Percentiles rank a stretch among this genome's conserved stretches.
These are phyloP conservation scores for Kodamaea anthophila DNA, from an alignment of 1,139 yeast genomes.

Conservation along the genomic window DNA sequence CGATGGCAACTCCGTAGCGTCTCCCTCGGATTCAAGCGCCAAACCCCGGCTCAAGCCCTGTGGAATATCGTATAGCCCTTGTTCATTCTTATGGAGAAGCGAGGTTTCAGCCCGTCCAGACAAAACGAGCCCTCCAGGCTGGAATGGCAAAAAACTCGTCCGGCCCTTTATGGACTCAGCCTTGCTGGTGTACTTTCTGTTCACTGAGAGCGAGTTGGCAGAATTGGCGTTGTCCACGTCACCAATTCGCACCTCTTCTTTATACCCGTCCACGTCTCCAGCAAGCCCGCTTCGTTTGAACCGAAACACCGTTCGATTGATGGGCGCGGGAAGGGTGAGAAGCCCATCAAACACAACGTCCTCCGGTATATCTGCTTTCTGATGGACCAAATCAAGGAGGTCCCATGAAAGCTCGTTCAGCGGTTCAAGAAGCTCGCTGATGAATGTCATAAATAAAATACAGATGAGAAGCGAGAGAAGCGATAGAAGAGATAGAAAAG, in stretches of 20 bases:
- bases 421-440: constrained; percentile 37
- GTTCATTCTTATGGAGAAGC: constrained; percentile 57
- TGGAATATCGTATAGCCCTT: constrained; percentile 77
- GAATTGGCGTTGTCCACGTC: constrained; percentile 52
- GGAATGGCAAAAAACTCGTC: constrained; percentile 77
- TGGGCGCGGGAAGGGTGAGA: constrained; percentile 44
- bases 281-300: constrained; percentile 69
- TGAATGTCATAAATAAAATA: constrained; percentile 2
- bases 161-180: constrained; percentile 62
- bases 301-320: constrained; percentile 51
- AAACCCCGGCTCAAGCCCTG: constrained; percentile 80
- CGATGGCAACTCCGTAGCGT: constrained; percentile 5
- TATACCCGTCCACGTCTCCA: constrained; percentile 59
- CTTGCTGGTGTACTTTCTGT: constrained; percentile 60
- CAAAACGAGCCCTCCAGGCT: constrained; percentile 77
- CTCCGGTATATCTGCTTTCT: constrained; percentile 31
- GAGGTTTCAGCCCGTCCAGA: constrained; percentile 21
- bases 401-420: constrained; percentile 53
- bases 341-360: constrained; percentile 35
- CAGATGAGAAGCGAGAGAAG: no score
- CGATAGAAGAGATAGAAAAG: no score
- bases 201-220: constrained; percentile 65
- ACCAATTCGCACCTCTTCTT: constrained; percentile 52
- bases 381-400: constrained; percentile 47
- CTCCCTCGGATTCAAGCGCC: constrained; percentile 13